Evolutionary conservation across 2,329 filamentous ascomycete genomes (phyloP), one percentile per base, ranked within the genome.

Genomic region (Aspergillus pseudotamarii): DNA sequence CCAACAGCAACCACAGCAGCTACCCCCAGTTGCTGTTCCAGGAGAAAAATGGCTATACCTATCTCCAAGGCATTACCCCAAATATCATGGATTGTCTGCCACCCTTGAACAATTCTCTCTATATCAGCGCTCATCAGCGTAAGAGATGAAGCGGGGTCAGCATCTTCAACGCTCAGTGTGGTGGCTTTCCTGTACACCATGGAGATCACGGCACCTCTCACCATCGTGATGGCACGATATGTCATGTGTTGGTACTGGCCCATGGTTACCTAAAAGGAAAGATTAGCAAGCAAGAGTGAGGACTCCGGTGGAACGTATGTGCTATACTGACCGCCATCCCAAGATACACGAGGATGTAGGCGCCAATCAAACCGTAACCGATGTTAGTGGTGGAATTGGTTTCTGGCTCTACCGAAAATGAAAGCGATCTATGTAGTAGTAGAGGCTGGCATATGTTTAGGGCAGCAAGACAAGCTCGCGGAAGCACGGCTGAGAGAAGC

Each of bases 151-250:
- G 74, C 73, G 1, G 76, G 73, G 38, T 79, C 77, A 12, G 73
- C 72, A 59, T 76, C 74, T 58, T 71, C 73, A 8, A 74, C 64
- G 50, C 70, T 72, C 1, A 79, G 58, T 11, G 72, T 69, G 14
- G 70, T 75, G 9, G 78, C 74, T 62, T 79, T 80, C n/a, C 79
- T 78, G 67, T 83, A 87, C 2, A 88, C 80, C 66, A 86, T 73
- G 0, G 82, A 80, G n/a, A 83, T 73, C 9, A 83, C 67, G 0
- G 73, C 77, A 11, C 79, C 79, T 41, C 82, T 73, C 10, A 81
- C 71, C 74, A 81, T 79, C 11, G 79, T 80, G 30, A 80, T 77
- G 12, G 73, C 71, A 6, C 80, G 79, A 63, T 82, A 79, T 0
- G 78, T 76, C 14, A 76, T 69, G 68, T 83, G 80, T 51, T 80